phyloP scores from a whole-genome alignment of 129 eudicot species.

The Tagetes patula region DNA sequence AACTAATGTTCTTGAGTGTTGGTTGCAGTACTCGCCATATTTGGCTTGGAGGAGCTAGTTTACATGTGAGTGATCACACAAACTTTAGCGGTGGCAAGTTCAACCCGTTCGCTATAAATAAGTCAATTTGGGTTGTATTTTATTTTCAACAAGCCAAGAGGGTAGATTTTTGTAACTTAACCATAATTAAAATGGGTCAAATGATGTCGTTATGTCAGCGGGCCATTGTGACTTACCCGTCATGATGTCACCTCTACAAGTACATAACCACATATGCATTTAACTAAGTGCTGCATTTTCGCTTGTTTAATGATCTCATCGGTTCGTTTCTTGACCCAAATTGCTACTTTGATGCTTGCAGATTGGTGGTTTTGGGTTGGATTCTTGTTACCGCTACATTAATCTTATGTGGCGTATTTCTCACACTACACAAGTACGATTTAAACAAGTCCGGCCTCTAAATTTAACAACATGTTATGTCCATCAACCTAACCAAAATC shows the following conservation, averaged over 20 bases:
- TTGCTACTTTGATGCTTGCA: constrained; percentile 36
- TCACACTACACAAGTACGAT: constrained; percentile 84
- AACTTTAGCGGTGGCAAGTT: background rate
- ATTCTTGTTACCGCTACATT: constrained; percentile 73
- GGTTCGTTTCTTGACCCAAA: background rate
- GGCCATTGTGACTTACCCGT: background rate
- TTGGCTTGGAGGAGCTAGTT: constrained; percentile 70
- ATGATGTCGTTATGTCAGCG: background rate
- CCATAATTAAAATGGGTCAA: background rate
- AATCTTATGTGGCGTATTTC: constrained; percentile 70
- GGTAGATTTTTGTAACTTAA: background rate
- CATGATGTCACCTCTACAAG: background rate
- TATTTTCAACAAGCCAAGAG: background rate
- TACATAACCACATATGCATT: constrained; percentile 5
- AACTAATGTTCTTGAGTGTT: constrained; percentile 24
- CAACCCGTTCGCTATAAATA: background rate
- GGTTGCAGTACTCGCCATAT: constrained; percentile 71
- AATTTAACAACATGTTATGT: constrained; percentile 6
- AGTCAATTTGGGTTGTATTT: background rate
- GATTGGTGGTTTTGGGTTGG: constrained; percentile 82
- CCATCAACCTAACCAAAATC: constrained; percentile 18
- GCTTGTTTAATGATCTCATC: background rate
- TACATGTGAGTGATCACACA: constrained; percentile 62
- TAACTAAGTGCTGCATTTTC: background rate
- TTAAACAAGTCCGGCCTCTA: background rate